These are phyloP conservation scores for Cercospora zeina DNA, from an alignment of 2,329 filamentous ascomycete genomes.

Conservation along the genomic window DNA sequence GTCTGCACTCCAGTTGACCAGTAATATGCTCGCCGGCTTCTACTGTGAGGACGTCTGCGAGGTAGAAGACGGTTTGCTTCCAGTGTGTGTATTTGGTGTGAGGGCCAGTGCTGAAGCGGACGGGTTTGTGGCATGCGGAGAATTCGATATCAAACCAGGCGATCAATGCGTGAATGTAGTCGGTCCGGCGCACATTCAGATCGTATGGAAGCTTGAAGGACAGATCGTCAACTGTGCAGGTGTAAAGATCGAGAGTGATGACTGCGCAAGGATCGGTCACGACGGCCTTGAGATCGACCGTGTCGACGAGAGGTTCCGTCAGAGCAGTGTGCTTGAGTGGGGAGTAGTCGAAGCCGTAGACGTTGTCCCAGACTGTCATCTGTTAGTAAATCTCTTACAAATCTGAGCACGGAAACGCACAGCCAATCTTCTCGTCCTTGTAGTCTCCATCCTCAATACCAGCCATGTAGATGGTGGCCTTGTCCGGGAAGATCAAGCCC, in stretches of 20 bases:
- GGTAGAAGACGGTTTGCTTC: constrained; percentile 99
- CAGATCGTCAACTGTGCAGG: constrained; percentile 81
- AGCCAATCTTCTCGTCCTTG: constrained; percentile 99
- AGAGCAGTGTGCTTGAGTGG: constrained; percentile 92
- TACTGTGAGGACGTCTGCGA: constrained; percentile 88
- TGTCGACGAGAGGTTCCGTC: constrained; percentile 94
- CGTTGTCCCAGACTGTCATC: constrained; percentile 89
- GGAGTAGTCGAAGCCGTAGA: constrained; percentile 96
- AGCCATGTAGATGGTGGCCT: constrained; percentile 94
- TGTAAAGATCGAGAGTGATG: constrained; percentile 90
- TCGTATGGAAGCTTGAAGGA: constrained; percentile 78
- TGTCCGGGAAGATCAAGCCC: constrained; percentile 91
- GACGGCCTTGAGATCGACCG: constrained; percentile 94
- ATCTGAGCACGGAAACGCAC: constrained; percentile 57
- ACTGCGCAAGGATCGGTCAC: constrained; percentile 87
- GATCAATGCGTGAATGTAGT: constrained; percentile 95
- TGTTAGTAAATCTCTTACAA: constrained; percentile 25
- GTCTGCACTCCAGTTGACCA: constrained; percentile 75
- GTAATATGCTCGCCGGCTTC: constrained; percentile 79
- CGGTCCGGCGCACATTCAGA: constrained; percentile 75
- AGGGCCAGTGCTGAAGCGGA: constrained; percentile 93
- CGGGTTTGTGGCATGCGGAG: constrained; percentile 95
- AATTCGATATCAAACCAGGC: constrained; percentile 99
- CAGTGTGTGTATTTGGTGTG: constrained; percentile 99
- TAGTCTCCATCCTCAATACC: constrained; percentile 99